A percentile compares a stretch with the other conserved stretches of the same genome.
Evolutionary conservation across 352 stramenopile species (phyloP).

Genomic region (Pseudoperonospora humuli): DNA sequence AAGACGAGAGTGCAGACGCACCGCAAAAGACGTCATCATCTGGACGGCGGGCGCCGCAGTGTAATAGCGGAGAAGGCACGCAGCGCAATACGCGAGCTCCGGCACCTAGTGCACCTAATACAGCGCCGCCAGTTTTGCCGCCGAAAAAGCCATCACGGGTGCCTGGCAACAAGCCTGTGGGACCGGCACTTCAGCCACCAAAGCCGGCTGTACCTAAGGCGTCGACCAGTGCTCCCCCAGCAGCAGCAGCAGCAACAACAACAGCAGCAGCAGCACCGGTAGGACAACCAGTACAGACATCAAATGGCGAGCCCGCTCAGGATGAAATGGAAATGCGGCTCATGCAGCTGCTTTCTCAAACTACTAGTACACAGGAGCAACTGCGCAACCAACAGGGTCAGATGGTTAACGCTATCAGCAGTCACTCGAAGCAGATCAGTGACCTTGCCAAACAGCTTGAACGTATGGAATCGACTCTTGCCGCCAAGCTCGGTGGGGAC

Average conservation of each 20-base stretch:
- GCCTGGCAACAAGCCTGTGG: slow-evolving; percentile 14
- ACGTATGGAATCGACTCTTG: slow-evolving; percentile 72
- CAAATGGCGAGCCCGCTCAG: slow-evolving; percentile 21
- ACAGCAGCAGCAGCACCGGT: slow-evolving; percentile 3
- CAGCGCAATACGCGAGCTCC: slow-evolving; percentile 20
- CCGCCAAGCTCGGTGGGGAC: slow-evolving; percentile 45
- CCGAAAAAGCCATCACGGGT: slow-evolving; percentile 27
- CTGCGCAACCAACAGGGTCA: slow-evolving; percentile 75
- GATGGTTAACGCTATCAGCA: slow-evolving; percentile 75
- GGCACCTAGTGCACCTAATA: slow-evolving; percentile 19
- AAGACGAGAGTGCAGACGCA: slow-evolving; percentile 35
- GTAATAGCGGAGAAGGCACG: slow-evolving; percentile 17
- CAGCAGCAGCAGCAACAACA: slow-evolving; percentile 8
- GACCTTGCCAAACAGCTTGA: slow-evolving; percentile 77
- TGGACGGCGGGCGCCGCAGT: slow-evolving; percentile 29
- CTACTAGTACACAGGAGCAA: slow-evolving; percentile 78
- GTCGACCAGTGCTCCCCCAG: slow-evolving; percentile 1
- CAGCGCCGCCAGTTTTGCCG: slow-evolving; percentile 24
- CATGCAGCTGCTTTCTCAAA: slow-evolving; percentile 78
- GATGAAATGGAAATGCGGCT: slow-evolving; percentile 74
- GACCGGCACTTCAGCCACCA: slow-evolving; percentile 9
- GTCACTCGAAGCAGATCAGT: slow-evolving; percentile 77
- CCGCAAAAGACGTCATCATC: slow-evolving; percentile 49
- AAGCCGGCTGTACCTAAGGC: slow-evolving; percentile 14
- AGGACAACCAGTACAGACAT: slow-evolving; percentile 5